Base-by-base conservation (phyloP, 371 early-diverging fungal species). In the Saksenaea oblongispora region DNA sequence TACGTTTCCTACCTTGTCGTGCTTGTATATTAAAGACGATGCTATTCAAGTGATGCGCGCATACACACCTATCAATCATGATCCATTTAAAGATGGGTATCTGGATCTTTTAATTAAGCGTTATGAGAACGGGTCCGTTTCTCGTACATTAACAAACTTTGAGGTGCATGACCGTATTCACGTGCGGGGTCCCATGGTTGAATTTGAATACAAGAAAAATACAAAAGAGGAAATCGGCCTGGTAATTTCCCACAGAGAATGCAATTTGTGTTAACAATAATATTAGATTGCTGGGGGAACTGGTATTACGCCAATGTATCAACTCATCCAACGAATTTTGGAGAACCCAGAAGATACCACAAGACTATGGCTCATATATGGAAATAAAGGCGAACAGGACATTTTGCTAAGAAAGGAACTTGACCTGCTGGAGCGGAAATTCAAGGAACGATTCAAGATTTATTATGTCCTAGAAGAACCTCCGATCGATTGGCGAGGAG, bases 291-390 rank as follows among this genome's bases (percentile, higher is more conserved):
- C 94, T 44, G 97, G 96, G 47, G 93, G 93, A 59, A 91, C 94
- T 35, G 95, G 97, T 27, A 93, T 97, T 68, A 95, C 97, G 0
- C 97, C 97, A 27, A 97, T 97, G 96, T 84, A 89, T 61, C 96
- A 95, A 73, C 84, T 90, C 67, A 86, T 92, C 55, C 85, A 86
- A 59, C 89, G 89, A 28, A 80, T 95, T 39, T 70, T 93, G 61
- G 87, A 85, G 56, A 89, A 96, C 74, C 93, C 94, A 9, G 26
- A 65, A 4, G 96, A 96, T 74, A 86, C 80, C 63, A 89, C 84
- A 62, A 72, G 79, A 34, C 69, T 97, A 51, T 87, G 71, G 64
- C 74, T 98, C 14, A 82, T 98, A 39, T 96, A 92, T 78, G 97
- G 94, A 54, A 98, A 98, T 74, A 90, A 90, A 36, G 87, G 77